A percentile compares a stretch with the other conserved stretches of the same genome.
Conservation (phyloP, 129 eudicot species). For the Flaveria robusta region DNA sequence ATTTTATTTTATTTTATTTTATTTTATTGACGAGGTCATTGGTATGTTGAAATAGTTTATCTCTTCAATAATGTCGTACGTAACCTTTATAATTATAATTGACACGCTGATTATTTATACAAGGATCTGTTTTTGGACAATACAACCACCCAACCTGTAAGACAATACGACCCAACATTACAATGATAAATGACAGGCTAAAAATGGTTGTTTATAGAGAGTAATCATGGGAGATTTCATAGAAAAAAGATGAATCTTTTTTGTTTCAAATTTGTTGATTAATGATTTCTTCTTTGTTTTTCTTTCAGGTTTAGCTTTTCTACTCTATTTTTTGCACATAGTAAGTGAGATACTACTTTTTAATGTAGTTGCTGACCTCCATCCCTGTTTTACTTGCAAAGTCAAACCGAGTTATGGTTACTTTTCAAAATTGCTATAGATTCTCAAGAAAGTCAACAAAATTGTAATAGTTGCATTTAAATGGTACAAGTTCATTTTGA, state of each 20-base stretch:
- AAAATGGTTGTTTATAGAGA: neutral
- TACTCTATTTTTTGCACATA: slow-evolving; percentile 80
- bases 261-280: slow-evolving; percentile 5
- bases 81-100: no score
- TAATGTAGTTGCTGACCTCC: slow-evolving; percentile 2
- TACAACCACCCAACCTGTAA: neutral
- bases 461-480: neutral
- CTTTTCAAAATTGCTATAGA: neutral
- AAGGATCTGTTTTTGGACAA: neutral
- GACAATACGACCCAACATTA: no score
- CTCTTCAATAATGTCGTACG: neutral
- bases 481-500: neutral
- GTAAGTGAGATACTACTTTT: slow-evolving; percentile 51
- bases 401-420: slow-evolving; percentile 4
- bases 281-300: slow-evolving; percentile 22
- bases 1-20: neutral
- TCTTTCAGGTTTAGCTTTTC: slow-evolving; percentile 91
- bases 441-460: neutral
- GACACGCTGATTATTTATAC: neutral
- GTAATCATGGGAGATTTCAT: neutral
- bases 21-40: neutral
- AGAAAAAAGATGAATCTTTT: neutral
- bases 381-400: slow-evolving; percentile 10
- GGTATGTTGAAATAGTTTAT: no score
- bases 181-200: neutral